Evolutionary conservation across 2,329 filamentous ascomycete genomes (phyloP).

Genomic region (Colletotrichum agaves): DNA sequence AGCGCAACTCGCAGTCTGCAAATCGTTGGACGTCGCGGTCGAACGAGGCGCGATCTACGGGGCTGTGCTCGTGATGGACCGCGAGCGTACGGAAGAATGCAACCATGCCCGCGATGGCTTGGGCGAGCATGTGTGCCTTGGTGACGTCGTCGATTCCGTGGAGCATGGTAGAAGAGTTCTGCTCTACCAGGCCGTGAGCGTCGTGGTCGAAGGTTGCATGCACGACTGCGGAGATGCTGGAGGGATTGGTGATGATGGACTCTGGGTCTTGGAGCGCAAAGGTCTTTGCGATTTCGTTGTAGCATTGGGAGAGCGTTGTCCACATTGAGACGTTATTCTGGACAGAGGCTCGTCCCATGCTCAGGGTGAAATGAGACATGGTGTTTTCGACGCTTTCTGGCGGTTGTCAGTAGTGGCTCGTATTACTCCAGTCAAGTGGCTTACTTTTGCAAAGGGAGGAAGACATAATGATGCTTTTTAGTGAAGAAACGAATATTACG

Average conservation of each 20-base stretch:
- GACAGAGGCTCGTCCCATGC: constrained; percentile 35
- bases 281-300: constrained; percentile 23
- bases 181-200: constrained; percentile 46
- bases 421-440: background rate
- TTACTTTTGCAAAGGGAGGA: constrained; percentile 28
- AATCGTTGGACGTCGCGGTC: constrained; percentile 46
- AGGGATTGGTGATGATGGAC: constrained; percentile 41
- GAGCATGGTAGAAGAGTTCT: constrained; percentile 42
- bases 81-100: constrained; percentile 44
- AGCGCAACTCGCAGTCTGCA: constrained; percentile 44
- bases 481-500: background rate
- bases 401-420: background rate
- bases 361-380: constrained; percentile 37
- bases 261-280: constrained; percentile 35
- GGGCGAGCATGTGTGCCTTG: constrained; percentile 47
- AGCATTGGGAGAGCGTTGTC: constrained; percentile 37
- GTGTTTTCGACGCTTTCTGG: constrained; percentile 36
- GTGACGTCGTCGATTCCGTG: constrained; percentile 46
- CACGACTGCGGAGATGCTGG: constrained; percentile 42
- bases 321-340: constrained; percentile 35
- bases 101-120: constrained; percentile 49
- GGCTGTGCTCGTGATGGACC: constrained; percentile 20
- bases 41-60: constrained; percentile 41
- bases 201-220: constrained; percentile 48
- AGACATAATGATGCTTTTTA: constrained; percentile 16